Evolutionary conservation across 2,329 filamentous ascomycete genomes (phyloP), one percentile per base, ranked within the genome.

Genomic region (Arachnomyces sp.): DNA sequence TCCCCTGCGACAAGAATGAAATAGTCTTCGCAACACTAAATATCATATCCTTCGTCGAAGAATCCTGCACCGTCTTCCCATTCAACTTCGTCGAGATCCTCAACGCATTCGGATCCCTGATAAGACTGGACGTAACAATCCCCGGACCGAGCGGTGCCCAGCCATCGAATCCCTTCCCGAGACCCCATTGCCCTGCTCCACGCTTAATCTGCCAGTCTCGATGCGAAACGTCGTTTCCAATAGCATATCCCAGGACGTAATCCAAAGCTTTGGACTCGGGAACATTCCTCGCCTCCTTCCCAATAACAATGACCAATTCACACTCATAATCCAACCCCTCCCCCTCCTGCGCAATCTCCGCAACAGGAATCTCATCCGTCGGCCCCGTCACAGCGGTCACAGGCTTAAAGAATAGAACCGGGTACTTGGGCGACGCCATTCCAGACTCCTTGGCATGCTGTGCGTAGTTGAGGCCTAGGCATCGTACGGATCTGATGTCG

Each of bases 151-250:
- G 81, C 0, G 82, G 83, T 4, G 80, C 82, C 79, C 82, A 87
- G 11, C 78, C 79, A 59, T 87, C 82, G 48, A 84, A 86, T 2
- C 81, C 78, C 59, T 87, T 87, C 29, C 81, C 82, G 11, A 84
- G 64, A 1, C 72, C 74, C 81, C 81, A 85, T 61, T 86, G 82
- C 1, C 79, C 73, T 12, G 79, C 79, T 12, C 80, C 80, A 31
- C 70, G 72, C 58, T 79, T 74, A 44, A 84, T 60, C 61, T 86
- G 82, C 80, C 82, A 88, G 48, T 85, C 81, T 31, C 84, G 77
- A 62, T 86, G 82, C 8, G 80, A 85, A n/a, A 90, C 74, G 57
- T 90, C 84, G 60, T 90, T 84, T 39, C 83, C 82, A 28, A 84
- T 74, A 2, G 79, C 71, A 56, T 88, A 89, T 4, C 84, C 84